These are phyloP conservation scores for Adansonia digitata DNA, from an alignment of 345 rosid genomes.

Conservation along the genomic window DNA sequence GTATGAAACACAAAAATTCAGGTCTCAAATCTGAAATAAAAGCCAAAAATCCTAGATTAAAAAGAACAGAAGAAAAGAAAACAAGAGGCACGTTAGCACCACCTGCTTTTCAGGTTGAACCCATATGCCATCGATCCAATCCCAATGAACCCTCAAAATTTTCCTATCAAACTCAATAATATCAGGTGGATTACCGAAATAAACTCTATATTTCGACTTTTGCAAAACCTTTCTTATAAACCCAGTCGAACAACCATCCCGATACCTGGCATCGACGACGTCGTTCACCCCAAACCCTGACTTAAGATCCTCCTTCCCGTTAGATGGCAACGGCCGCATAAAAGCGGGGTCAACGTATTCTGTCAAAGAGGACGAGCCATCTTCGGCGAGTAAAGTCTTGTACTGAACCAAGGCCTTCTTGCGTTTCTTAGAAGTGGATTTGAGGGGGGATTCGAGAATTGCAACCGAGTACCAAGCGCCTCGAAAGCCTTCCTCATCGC, in stretches of 20 bases:
- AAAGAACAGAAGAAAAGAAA: background rate
- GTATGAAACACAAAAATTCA: background rate
- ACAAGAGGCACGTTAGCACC: background rate
- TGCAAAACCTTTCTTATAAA: slow-evolving; percentile 36
- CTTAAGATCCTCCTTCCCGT: background rate
- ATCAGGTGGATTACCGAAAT: slow-evolving; percentile 50
- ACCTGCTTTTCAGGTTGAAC: slow-evolving; percentile 38
- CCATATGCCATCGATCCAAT: slow-evolving; percentile 53
- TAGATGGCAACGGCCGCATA: slow-evolving; percentile 53
- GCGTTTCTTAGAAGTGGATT: slow-evolving; percentile 23
- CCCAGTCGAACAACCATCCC: slow-evolving; percentile 58
- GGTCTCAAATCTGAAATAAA: background rate
- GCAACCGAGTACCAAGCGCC: slow-evolving; percentile 53
- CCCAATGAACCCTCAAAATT: slow-evolving; percentile 45
- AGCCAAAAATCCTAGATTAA: background rate
- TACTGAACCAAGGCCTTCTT: slow-evolving; percentile 38
- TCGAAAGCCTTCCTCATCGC: slow-evolving; percentile 50
- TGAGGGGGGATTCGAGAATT: slow-evolving; percentile 34
- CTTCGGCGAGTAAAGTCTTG: slow-evolving; percentile 30
- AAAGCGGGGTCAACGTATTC: slow-evolving; percentile 36
- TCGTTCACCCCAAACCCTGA: slow-evolving; percentile 25
- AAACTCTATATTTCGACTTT: slow-evolving; percentile 31
- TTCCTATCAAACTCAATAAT: slow-evolving; percentile 33
- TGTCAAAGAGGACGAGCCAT: slow-evolving; percentile 28
- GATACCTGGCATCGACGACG: slow-evolving; percentile 35